Conservation (phyloP, 768 basidiomycete species). For the Mycena leptocephala region DNA sequence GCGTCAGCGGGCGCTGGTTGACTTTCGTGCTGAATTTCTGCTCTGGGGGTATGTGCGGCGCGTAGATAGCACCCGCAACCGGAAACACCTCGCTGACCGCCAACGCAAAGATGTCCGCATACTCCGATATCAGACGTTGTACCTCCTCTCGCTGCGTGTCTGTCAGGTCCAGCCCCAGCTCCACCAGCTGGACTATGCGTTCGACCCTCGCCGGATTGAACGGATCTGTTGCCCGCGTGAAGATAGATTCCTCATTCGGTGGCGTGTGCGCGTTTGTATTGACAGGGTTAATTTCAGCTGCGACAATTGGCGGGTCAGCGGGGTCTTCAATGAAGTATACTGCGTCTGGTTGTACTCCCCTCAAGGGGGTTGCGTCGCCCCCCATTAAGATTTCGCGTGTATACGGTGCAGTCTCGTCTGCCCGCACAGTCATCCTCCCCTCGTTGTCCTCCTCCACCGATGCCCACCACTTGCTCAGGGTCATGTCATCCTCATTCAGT, state of each 20-base stretch:
- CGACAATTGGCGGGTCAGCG: too few relatives aligned
- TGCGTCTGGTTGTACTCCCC: background rate
- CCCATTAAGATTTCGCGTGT: conserved; percentile 11
- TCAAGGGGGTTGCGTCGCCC: conserved; percentile 14
- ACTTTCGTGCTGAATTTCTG: conserved; percentile 49
- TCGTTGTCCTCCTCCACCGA: background rate
- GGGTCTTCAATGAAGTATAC: too few relatives aligned
- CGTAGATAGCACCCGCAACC: conserved; percentile 50
- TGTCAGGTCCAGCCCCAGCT: conserved; percentile 49
- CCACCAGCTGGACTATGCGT: conserved; percentile 38
- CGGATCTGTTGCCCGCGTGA: conserved; percentile 42
- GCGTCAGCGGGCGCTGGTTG: conserved; percentile 49
- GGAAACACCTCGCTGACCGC: conserved; percentile 54
- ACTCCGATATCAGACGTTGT: conserved; percentile 40
- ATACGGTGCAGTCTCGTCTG: background rate
- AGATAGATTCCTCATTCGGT: conserved; percentile 12
- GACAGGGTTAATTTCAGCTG: background rate
- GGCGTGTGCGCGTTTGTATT: conserved; percentile 4
- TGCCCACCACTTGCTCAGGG: too few relatives aligned
- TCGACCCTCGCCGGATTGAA: conserved; percentile 41
- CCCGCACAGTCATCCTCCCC: background rate
- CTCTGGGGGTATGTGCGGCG: conserved; percentile 48
- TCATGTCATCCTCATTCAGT: too few relatives aligned
- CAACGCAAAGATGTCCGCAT: conserved; percentile 58
- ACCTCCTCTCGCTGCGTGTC: conserved; percentile 42